Percentiles rank a stretch among this genome's conserved stretches.
Evolutionary conservation across 495 filamentous ascomycete genomes (phyloP).

Genomic region (Pyrenopolyporus hunteri): DNA sequence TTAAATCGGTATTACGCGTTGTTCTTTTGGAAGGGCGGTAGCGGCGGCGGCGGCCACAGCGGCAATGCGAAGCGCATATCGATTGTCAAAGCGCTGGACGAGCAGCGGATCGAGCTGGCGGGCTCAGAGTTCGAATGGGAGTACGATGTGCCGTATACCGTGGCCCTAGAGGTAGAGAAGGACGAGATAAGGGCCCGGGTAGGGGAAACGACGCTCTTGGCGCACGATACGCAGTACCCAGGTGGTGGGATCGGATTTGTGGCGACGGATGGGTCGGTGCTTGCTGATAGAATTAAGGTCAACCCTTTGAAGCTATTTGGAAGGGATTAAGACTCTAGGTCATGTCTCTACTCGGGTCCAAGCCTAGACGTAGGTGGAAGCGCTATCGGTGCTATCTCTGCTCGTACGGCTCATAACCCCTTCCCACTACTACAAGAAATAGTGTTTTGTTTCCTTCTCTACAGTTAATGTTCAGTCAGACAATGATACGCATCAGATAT

Average conservation of each 20-base stretch:
- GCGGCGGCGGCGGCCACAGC: not conserved
- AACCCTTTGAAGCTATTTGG: not conserved
- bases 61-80: not conserved
- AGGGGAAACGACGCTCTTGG: slow-evolving; percentile 10
- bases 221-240: slow-evolving; percentile 18
- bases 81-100: slow-evolving; percentile 34
- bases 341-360: too few species aligned
- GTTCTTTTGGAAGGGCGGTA: slow-evolving; percentile 1
- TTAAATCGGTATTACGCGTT: slow-evolving; percentile 41
- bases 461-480: not conserved
- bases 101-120: slow-evolving; percentile 14
- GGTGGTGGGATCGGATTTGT: slow-evolving; percentile 37
- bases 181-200: slow-evolving; percentile 10
- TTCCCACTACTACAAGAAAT: not conserved
- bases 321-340: too few species aligned
- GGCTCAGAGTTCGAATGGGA: slow-evolving; percentile 31
- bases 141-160: slow-evolving; percentile 30
- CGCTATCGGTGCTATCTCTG: too few species aligned
- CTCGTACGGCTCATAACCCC: too few species aligned
- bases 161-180: slow-evolving; percentile 15
- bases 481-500: not conserved
- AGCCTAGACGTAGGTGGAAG: too few species aligned
- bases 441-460: not conserved
- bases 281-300: slow-evolving; percentile 21
- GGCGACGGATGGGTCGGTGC: slow-evolving; percentile 30